A percentile compares a stretch with the other conserved stretches of the same genome.
Evolutionary conservation across 2,329 filamentous ascomycete genomes (phyloP).

Genomic region (Penicillium sp.): DNA sequence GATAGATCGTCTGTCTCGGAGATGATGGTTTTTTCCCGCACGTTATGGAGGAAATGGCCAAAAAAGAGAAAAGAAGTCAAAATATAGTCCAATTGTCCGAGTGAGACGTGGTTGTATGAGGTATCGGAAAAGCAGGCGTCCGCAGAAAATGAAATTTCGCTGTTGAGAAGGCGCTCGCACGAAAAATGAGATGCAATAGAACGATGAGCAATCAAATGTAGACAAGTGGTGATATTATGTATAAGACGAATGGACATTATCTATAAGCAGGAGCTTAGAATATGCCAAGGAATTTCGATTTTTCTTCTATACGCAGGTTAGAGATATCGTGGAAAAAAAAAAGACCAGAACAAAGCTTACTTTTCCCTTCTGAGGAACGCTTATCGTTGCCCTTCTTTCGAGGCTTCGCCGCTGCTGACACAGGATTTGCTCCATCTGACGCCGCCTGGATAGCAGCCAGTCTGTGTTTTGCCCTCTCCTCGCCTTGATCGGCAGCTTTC

Average conservation of each 20-base stretch:
- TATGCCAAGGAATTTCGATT: slow-evolving; percentile 22
- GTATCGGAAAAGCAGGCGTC: neutral
- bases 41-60: neutral
- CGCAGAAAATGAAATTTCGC: neutral
- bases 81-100: neutral
- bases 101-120: neutral
- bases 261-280: slow-evolving; percentile 15
- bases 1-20: neutral
- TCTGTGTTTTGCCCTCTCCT: slow-evolving; percentile 82
- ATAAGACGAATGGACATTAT: neutral
- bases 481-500: slow-evolving; percentile 84
- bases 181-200: neutral
- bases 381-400: slow-evolving; percentile 16
- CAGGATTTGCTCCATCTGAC: slow-evolving; percentile 53
- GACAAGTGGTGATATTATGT: neutral
- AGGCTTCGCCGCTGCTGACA: slow-evolving; percentile 21
- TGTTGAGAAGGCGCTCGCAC: neutral
- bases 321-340: neutral
- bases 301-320: slow-evolving; percentile 7
- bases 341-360: neutral
- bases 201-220: neutral
- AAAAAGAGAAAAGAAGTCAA: neutral
- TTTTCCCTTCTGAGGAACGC: slow-evolving; percentile 10
- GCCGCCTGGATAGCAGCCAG: slow-evolving; percentile 83
- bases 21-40: neutral